Evolutionary conservation across 108 stramenopile genomes (phyloP).

Genomic region (Cylindrotheca closterium): DNA sequence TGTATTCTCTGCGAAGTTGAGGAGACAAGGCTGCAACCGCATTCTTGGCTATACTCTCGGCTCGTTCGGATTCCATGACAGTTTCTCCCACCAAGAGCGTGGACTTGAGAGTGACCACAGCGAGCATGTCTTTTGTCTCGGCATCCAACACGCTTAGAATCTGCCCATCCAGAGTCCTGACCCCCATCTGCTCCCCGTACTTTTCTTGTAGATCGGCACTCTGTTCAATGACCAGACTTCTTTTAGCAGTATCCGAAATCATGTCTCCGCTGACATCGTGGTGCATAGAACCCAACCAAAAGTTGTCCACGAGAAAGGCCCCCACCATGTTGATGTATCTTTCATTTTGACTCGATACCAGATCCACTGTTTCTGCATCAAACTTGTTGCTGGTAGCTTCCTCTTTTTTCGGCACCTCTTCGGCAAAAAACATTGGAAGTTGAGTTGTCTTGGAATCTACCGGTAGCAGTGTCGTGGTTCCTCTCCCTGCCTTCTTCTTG

Average conservation of each 20-base stretch:
- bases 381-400: too few species aligned
- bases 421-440: too few species aligned
- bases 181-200: constrained; percentile 68
- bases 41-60: constrained; percentile 47
- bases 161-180: constrained; percentile 36
- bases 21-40: constrained; percentile 64
- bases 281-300: constrained; percentile 57
- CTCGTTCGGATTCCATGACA: constrained; percentile 38
- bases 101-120: constrained; percentile 53
- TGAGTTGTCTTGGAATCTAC: too few species aligned
- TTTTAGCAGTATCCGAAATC: constrained; percentile 20
- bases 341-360: constrained; percentile 15
- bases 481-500: too few species aligned
- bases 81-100: constrained; percentile 38
- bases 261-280: constrained; percentile 13
- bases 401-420: too few species aligned
- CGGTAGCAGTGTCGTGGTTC: too few species aligned
- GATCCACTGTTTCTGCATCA: too few species aligned
- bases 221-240: constrained; percentile 39
- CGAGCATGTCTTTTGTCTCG: constrained; percentile 40
- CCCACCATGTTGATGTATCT: constrained; percentile 37
- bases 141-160: constrained; percentile 38
- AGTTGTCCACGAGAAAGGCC: constrained; percentile 55
- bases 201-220: constrained; percentile 50
- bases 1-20: constrained; percentile 61